These are phyloP conservation scores for Clarireedia hainanense DNA, from an alignment of 2,329 filamentous ascomycete species.

Conservation along the genomic window DNA sequence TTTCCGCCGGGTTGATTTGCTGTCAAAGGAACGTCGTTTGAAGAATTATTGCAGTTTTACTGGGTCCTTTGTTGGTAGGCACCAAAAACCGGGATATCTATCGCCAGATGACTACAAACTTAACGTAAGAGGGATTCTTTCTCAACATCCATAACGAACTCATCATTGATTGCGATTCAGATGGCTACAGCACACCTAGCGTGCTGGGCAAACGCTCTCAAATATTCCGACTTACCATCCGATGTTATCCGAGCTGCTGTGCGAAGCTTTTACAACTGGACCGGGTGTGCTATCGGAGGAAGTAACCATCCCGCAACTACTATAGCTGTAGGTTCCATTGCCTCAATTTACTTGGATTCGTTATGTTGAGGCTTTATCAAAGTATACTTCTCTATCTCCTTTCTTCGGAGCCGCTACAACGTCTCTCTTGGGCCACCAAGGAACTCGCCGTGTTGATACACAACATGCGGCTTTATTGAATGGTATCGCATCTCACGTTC, in stretches of 20 bases:
- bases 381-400: conserved; percentile 22
- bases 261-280: conserved; percentile 45
- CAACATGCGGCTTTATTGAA: conserved; percentile 45
- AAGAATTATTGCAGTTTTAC: no score
- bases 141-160: neutral
- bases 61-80: neutral
- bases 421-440: conserved; percentile 29
- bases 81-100: neutral
- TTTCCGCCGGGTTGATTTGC: neutral
- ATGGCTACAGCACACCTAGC: conserved; percentile 43
- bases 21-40: no score
- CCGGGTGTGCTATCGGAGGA: conserved; percentile 45
- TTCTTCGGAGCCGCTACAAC: conserved; percentile 29
- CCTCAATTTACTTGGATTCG: neutral
- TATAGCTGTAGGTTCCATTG: conserved; percentile 12
- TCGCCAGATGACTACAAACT: neutral
- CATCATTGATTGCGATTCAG: neutral
- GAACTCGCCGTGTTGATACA: conserved; percentile 31
- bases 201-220: conserved; percentile 38
- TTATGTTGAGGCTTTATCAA: neutral
- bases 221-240: conserved; percentile 33
- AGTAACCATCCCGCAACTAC: conserved; percentile 26
- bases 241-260: conserved; percentile 37
- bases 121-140: neutral
- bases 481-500: conserved; percentile 46